Evolutionary conservation across 768 basidiomycete genomes (phyloP), one percentile per base, ranked within the genome.

Genomic region (Russula dissimulans): DNA sequence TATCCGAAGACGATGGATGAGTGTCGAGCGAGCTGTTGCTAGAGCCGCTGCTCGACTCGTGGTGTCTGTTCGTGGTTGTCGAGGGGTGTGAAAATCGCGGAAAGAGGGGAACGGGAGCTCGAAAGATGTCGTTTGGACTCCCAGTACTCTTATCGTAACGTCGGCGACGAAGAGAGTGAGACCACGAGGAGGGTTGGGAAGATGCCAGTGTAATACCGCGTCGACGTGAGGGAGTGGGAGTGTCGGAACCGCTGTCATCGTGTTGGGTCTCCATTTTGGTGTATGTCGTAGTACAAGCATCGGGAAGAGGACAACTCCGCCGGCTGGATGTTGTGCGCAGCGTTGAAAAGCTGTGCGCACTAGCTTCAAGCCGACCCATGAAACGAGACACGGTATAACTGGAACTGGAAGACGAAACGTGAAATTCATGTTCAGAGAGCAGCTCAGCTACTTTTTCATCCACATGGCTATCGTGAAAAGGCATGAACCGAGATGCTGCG

Each of bases 291-390:
- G 11, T 48, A 38, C n/a, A 46, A 14, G 31, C 45, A 31, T 53
- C n/a, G 8, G 44, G 55, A n/a, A 26, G 2, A 57, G 22, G 45
- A 34, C 45, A 18, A 17, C 45, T 48, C 39, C 51, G 55, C 56
- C 60, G 53, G 34, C 60, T 57, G 32, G 56, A 39, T 15, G 43
- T 38, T 4, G 60, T 57, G 51, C 50, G 50, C 39, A 48, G 32
- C 10, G 60, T 53, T 17, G 60, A 31, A 3, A 48, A 15, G 32
- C 56, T 57, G n/a, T 6, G 56, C 41, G 22, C 38, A 5, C 34
- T 61, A 9, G 50, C 39, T 14, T 42, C 55, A 18, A 56, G 44
- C 39, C 48, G 55, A 2, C 29, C 38, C 60, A 46, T 31, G 39
- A 57, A 47, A 47, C 45, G 55, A 9, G 60, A 53, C 26, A 38